Evolutionary conservation across 2,329 filamentous ascomycete genomes (phyloP).

Genomic region (Colletotrichum karsti): DNA sequence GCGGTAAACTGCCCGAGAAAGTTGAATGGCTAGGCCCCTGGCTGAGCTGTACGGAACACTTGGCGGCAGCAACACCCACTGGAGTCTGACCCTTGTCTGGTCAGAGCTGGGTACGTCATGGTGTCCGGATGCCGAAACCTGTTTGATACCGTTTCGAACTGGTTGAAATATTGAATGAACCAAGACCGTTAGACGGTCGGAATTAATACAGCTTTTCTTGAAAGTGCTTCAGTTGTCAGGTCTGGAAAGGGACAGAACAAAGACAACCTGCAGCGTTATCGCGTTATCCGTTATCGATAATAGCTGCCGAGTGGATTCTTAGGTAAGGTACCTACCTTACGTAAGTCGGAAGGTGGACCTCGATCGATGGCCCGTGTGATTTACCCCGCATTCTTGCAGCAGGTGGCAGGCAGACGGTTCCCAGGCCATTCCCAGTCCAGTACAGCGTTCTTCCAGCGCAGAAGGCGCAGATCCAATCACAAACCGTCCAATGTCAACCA

Average conservation of each 20-base stretch:
- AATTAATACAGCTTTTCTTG: too few relatives aligned
- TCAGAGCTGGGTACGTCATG: neutral
- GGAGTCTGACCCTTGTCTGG: neutral
- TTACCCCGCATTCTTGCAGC: conserved; percentile 20
- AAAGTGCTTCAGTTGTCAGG: too few relatives aligned
- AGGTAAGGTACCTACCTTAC: too few relatives aligned
- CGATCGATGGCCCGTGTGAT: neutral
- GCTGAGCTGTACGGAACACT: neutral
- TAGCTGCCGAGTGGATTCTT: too few relatives aligned
- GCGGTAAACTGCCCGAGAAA: too few relatives aligned
- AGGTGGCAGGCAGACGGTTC: conserved; percentile 6
- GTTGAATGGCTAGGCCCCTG: too few relatives aligned
- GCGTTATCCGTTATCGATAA: neutral
- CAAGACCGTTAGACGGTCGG: too few relatives aligned
- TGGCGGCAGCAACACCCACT: neutral
- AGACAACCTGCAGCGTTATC: too few relatives aligned
- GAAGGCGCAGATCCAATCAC: neutral
- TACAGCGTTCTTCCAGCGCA: neutral
- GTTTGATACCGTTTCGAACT: neutral
- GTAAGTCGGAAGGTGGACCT: neutral
- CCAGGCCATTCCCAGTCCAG: conserved; percentile 3
- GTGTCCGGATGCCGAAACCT: neutral
- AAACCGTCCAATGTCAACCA: neutral
- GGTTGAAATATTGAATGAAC: too few relatives aligned
- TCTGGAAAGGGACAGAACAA: too few relatives aligned